Base-by-base conservation (phyloP, 1,284 basidiomycete species). In the Sporisorium iseilematis-ciliati region DNA sequence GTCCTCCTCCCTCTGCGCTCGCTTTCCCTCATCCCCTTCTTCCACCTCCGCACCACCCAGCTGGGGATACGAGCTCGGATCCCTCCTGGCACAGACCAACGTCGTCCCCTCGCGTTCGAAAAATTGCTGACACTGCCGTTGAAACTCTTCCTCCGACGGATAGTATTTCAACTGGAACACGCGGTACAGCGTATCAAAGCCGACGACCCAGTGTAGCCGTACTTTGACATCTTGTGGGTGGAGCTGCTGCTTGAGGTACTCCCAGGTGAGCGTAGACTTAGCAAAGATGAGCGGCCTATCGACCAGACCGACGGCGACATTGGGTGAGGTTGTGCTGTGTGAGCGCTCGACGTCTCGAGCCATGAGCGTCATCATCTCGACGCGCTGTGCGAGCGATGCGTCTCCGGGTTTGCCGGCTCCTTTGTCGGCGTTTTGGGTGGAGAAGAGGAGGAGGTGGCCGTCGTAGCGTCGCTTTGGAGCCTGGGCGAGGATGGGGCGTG, bases 341-440 rank as follows among this genome's bases (percentile, higher is more conserved):
- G 60, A 58, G 35, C 60, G 62, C 21, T 81, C 74, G 2, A 80
- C 59, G 7, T 79, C 78, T 29, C 74, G 53, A 14, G 86, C 85
- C 53, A 86, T 59, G 3, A 79, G 68, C 33, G 75, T 66, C 76
- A 86, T 85, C 86, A 87, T 85, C 20, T 84, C 82, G 16, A 84
- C 61, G 3, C 85, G 73, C 56, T 82, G 73, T 10, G 76, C 46
- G 21, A 79, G 46, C 1, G 65, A 57, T 8, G 76, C 92, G 84
- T 95, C 94, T 0, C 81, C 84, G 0, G 89, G 86, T 75, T 90
- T 90, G 35, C 92, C 87, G 3, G 87, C 82, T 18, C 82, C 82
- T 86, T 99, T 99, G 87, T 98, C 95, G 1, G 91, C 94, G 77
- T 99, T 98, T 55, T 91, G 89, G 14, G 94, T 90, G 16, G 94